Percentiles rank a stretch among this genome's conserved stretches.
Conservation (phyloP, 371 early-diverging fungal species). For the Mucor velutinosus region DNA sequence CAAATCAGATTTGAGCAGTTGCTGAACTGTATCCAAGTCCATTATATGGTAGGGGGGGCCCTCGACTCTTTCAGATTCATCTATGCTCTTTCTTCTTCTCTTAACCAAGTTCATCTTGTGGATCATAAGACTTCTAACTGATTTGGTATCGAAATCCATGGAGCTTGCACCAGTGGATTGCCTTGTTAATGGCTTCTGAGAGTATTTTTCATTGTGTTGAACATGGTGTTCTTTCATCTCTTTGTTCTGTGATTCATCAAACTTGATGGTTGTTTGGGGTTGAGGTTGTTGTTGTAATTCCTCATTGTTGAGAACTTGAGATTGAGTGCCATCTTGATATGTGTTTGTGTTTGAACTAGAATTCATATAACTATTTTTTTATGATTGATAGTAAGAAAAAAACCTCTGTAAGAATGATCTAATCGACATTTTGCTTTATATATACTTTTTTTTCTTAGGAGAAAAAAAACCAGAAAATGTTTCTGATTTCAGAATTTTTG, state of each 20-base stretch:
- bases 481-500: conserved; percentile 3
- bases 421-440: background rate
- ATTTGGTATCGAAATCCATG: conserved; percentile 40
- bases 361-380: background rate
- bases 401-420: background rate
- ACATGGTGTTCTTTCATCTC: conserved; percentile 24
- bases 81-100: conserved; percentile 23
- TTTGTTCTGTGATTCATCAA: conserved; percentile 25
- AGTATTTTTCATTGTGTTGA: conserved; percentile 30
- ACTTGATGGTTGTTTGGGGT: conserved; percentile 12
- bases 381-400: background rate
- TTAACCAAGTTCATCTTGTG: conserved; percentile 40
- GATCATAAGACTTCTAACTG: conserved; percentile 41
- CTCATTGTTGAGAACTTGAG: background rate
- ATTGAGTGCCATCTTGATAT: background rate
- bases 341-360: background rate
- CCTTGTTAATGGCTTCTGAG: conserved; percentile 35
- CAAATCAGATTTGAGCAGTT: conserved; percentile 59
- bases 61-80: conserved; percentile 29
- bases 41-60: conserved; percentile 58
- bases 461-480: background rate
- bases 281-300: background rate
- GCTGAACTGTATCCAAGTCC: conserved; percentile 58
- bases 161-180: conserved; percentile 31
- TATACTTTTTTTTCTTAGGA: background rate